Base-by-base conservation (phyloP, 306 rosid genomes). In the Quercus mongolica region DNA sequence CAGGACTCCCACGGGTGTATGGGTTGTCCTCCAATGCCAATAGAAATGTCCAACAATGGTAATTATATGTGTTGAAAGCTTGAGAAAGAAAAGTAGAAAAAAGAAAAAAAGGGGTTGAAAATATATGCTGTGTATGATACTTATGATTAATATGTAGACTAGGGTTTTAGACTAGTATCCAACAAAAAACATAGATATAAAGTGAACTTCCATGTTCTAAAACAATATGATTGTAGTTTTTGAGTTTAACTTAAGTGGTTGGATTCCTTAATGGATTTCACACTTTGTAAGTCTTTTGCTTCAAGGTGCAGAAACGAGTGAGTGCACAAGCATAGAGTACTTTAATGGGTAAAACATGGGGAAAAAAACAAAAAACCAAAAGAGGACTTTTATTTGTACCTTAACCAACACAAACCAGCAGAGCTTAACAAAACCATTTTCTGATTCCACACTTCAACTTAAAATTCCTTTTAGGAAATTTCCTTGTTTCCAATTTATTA, bases 1-100 rank as follows among this genome's bases (percentile, higher is more conserved):
- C 67, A 80, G 80, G 85, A 78, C 81, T 65, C 77, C 84, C 92
- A 91, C 86, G 96, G 87, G 84, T 72, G 74, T 80, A 75, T 83
- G 74, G 87, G 92, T 70, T 86, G 94, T 90, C 92, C 86, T 91
- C 91, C 87, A 85, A 46, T 81, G 77, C 89, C 91, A 82, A 80
- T 79, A 85, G 17, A 81, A 87, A 85, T 80, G 38, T 75, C 76
- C 88, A 77, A 86, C 87, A 84, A 78, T 78, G 75, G 78, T 80
- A 85, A 92, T 92, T 82, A 90, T 90, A 82, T 75, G 80, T 85
- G 84, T 92, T 90, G 89, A 88, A 88, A 84, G 80, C 79, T 82
- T 73, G 58, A 73, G 71, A 69, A 56, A 52, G 80, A 76, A 77
- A 85, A 81, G 86, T 49, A 54, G 81, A 57, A 75, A 67, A 62